Conservation (phyloP, 2,329 filamentous ascomycete species). For the Colletotrichum theobromicola region DNA sequence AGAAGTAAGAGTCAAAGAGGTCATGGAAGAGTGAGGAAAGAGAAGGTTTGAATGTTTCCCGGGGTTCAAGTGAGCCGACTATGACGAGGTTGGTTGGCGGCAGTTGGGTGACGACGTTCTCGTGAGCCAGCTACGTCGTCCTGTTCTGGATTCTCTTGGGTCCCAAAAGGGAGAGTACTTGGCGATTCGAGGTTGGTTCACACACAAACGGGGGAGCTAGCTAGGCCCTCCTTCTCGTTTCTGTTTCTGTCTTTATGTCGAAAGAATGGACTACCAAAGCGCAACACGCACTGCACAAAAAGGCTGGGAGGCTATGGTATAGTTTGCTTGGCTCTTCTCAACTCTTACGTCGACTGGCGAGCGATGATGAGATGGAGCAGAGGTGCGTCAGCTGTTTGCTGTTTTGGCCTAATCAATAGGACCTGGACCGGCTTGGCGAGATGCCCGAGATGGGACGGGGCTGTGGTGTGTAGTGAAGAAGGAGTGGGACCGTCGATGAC, state of each 20-base stretch:
- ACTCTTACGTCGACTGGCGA: not conserved
- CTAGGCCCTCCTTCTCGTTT: not conserved
- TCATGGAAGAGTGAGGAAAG: not conserved
- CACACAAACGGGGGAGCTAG: not conserved
- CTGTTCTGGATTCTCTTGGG: not conserved
- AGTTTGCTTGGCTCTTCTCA: not conserved
- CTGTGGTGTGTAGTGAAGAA: not conserved
- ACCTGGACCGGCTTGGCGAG: slow-evolving; percentile 1
- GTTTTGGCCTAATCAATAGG: slow-evolving; percentile 15
- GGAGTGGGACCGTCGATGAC: slow-evolving; percentile 5
- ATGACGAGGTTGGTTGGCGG: slow-evolving; percentile 11
- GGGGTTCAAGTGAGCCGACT: not conserved
- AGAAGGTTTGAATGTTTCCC: not conserved
- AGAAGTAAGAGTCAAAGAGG: slow-evolving; percentile 9
- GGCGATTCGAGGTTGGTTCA: slow-evolving; percentile 1
- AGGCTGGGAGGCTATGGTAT: not conserved
- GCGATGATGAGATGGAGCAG: not conserved
- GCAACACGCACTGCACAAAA: not conserved
- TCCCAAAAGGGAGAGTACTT: not conserved
- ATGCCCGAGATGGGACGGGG: not conserved
- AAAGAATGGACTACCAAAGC: slow-evolving; percentile 1
- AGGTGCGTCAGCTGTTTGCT: not conserved
- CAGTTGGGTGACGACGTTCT: not conserved
- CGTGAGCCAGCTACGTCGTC: not conserved
- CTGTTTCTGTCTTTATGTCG: not conserved